Percentiles rank a stretch among this genome's conserved stretches.
Evolutionary conservation across 805 yeast species (phyloP).

Genomic region (Blastobotrys mokoenaii): DNA sequence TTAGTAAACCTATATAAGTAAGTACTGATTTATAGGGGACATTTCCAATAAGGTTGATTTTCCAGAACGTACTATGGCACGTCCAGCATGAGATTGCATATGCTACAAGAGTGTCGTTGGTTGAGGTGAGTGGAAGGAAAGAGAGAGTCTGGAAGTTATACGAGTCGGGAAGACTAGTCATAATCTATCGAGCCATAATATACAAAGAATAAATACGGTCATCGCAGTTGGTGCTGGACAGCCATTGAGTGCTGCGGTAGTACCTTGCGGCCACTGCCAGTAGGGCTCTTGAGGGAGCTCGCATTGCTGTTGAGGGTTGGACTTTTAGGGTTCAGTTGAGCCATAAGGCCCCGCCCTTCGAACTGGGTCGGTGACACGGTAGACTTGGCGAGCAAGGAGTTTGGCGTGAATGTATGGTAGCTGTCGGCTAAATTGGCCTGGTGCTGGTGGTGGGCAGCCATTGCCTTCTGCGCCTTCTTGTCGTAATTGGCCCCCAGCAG

Average conservation of each 20-base stretch:
- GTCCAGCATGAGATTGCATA: too few species aligned
- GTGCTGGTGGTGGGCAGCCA: neutral
- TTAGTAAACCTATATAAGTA: too few species aligned
- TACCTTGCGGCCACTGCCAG: neutral
- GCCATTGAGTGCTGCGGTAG: slow-evolving; percentile 7
- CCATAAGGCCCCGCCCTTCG: slow-evolving; percentile 3
- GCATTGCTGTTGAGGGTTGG: neutral
- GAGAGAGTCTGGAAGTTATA: too few species aligned
- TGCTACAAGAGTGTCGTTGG: too few species aligned
- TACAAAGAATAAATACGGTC: neutral
- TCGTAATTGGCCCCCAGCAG: slow-evolving; percentile 1
- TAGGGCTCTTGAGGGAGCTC: too few species aligned
- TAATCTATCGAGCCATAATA: neutral
- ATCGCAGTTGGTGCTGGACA: slow-evolving; percentile 2
- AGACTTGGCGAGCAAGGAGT: slow-evolving; percentile 10
- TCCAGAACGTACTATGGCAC: too few species aligned
- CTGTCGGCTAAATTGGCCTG: neutral
- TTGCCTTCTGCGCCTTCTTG: neutral
- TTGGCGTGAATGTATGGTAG: slow-evolving; percentile 5
- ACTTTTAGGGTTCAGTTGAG: neutral
- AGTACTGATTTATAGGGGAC: too few species aligned
- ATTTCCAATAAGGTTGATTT: too few species aligned
- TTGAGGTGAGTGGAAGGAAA: too few species aligned
- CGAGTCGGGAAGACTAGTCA: too few species aligned
- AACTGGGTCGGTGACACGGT: neutral